Base-by-base conservation (phyloP, 306 rosid genomes). In the Arachis hypogaea region DNA sequence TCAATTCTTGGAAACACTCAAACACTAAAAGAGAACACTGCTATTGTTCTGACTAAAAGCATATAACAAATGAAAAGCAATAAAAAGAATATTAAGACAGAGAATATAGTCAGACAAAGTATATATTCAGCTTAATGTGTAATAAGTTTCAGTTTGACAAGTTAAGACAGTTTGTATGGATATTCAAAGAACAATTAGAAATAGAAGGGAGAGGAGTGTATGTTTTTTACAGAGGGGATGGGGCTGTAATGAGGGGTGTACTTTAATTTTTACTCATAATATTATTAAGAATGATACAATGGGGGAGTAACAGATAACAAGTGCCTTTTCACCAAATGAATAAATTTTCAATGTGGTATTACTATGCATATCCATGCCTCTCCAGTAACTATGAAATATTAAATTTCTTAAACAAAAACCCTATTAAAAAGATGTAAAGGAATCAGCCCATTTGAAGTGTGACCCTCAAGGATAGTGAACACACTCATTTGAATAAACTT, bases 51-150 rank as follows among this genome's bases (percentile, higher is more conserved):
- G 59, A 41, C 41, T 28, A 60, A 46, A 49, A 40, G 45, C 68
- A 71, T 44, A 36, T 33, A 42, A 56, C 28, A 68, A 68, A 50
- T 45, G 68, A 54, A 76, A 33, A 66, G 46, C 14, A 45, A 76
- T 47, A 51, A 50, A 51, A 54, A 71, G 38, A 71, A 51, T 16
- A 65, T 38, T 63, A 49, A n/a, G 11, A 7, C 57, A 65, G 33
- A 11, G 7, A 14, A n/a, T 4, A 49, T 49, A 72, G 66, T 77
- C 52, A 29, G 56, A 78, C 65, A 42, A 16, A 11, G 59, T 40
- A 33, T 2, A 41, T 16, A 44, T 52, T 29, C 52, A 66, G 28
- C 63, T 49, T 78, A 71, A 46, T 10, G n/a, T 38, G 54, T 14
- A 36, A 63, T 46, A 9, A 30, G 2, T 30, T 55, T 57, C 5